Percentiles rank a stretch among this genome's conserved stretches.
Evolutionary conservation across 768 basidiomycete genomes (phyloP).

Genomic region (Xerocomus brunneocitrinus): DNA sequence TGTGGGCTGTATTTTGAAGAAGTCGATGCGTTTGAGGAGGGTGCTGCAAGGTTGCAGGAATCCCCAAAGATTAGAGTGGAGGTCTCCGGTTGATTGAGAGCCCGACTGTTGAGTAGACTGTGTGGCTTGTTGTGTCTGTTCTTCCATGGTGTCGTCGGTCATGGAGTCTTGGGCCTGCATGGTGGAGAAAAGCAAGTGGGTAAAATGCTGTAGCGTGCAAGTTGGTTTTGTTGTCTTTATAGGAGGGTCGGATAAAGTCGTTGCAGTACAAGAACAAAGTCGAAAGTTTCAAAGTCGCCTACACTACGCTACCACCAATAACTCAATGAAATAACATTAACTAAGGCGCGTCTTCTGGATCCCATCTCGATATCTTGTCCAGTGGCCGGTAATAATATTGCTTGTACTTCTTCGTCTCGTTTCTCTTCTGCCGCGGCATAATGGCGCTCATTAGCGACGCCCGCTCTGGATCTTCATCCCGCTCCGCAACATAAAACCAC

Average conservation of each 20-base stretch:
- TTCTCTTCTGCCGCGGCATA: slow-evolving; percentile 74
- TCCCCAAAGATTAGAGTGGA: slow-evolving; percentile 54
- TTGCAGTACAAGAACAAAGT: slow-evolving; percentile 16
- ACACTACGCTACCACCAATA: slow-evolving; percentile 3
- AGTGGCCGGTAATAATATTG: slow-evolving; percentile 80
- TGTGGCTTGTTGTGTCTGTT: slow-evolving; percentile 38
- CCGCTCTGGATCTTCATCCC: slow-evolving; percentile 67
- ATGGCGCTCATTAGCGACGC: slow-evolving; percentile 61
- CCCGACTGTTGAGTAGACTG: slow-evolving; percentile 35
- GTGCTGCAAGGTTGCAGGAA: slow-evolving; percentile 62
- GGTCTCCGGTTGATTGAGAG: slow-evolving; percentile 23
- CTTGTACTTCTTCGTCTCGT: slow-evolving; percentile 78
- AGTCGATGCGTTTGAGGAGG: slow-evolving; percentile 52
- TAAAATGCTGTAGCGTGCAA: slow-evolving; percentile 1
- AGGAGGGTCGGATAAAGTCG: not conserved
- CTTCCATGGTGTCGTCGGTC: slow-evolving; percentile 27
- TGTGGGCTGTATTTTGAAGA: slow-evolving; percentile 47
- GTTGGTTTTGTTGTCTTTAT: slow-evolving; percentile 16
- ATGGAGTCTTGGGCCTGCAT: slow-evolving; percentile 24
- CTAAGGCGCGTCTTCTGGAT: slow-evolving; percentile 55
- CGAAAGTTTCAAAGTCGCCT: slow-evolving; percentile 12
- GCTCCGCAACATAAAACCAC: slow-evolving; percentile 76
- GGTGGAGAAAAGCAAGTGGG: not conserved
- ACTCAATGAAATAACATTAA: slow-evolving; percentile 1
- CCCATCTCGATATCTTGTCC: slow-evolving; percentile 69